Conservation (phyloP, 495 filamentous ascomycete species). For the Xylaria nigripes region DNA sequence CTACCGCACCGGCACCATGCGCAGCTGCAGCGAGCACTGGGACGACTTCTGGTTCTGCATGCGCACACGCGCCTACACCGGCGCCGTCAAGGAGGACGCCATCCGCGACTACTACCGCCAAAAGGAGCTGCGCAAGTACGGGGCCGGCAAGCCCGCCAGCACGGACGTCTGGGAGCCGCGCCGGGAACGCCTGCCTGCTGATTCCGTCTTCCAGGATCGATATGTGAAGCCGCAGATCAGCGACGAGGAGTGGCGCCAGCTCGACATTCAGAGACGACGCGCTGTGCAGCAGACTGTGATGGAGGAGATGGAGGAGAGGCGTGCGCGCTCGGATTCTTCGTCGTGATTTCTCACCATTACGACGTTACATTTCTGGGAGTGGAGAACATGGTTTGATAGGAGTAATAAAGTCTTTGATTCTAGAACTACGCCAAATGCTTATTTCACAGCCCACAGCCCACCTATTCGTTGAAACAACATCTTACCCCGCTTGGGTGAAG, state of each 20-base stretch:
- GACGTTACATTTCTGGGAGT: too few species aligned
- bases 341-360: too few species aligned
- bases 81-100: constrained; percentile 43
- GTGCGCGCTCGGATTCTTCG: too few species aligned
- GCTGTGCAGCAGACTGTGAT: constrained; percentile 21
- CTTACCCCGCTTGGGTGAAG: too few species aligned
- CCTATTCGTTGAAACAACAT: too few species aligned
- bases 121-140: constrained; percentile 66
- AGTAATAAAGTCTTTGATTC: too few species aligned
- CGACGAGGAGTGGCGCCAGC: constrained; percentile 52
- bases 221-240: constrained; percentile 46
- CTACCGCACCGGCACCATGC: constrained; percentile 73
- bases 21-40: constrained; percentile 72
- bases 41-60: constrained; percentile 94
- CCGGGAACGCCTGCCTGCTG: constrained; percentile 36
- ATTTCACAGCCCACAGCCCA: too few species aligned
- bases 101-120: constrained; percentile 60
- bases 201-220: constrained; percentile 34
- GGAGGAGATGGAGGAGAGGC: constrained; percentile 13
- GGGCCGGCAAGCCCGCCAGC: constrained; percentile 56
- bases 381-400: too few species aligned
- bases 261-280: constrained; percentile 45
- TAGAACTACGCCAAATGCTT: too few species aligned
- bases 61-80: constrained; percentile 53
- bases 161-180: constrained; percentile 88